These are phyloP conservation scores for Petasospora rhodanensis DNA, from an alignment of 1,139 yeast species.

Conservation along the genomic window DNA sequence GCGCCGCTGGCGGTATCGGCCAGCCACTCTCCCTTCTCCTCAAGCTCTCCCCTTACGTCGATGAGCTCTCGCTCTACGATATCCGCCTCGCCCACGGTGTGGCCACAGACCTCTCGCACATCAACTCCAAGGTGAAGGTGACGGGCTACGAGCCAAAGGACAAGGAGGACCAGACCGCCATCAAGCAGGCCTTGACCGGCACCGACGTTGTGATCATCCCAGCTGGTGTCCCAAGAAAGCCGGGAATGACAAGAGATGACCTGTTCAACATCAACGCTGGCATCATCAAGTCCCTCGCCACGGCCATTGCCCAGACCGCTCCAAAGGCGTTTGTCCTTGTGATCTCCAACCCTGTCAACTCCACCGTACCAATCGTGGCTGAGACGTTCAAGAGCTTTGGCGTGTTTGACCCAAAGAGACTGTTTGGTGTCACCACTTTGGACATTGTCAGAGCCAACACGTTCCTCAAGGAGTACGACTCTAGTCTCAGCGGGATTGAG, in stretches of 20 bases:
- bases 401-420: constrained; percentile 52
- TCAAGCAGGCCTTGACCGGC: constrained; percentile 46
- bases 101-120: constrained; percentile 71
- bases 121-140: constrained; percentile 55
- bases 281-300: constrained; percentile 57
- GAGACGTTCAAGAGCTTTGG: constrained; percentile 56
- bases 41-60: constrained; percentile 49
- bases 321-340: constrained; percentile 64
- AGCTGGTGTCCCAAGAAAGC: constrained; percentile 82
- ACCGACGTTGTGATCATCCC: constrained; percentile 64
- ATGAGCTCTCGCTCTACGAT: constrained; percentile 59
- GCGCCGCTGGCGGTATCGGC: constrained; percentile 82
- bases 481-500: constrained; percentile 11
- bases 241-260: constrained; percentile 79
- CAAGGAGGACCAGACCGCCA: constrained; percentile 44
- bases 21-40: constrained; percentile 67
- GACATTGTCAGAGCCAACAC: constrained; percentile 70
- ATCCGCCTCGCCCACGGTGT: constrained; percentile 68
- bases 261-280: constrained; percentile 70
- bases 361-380: constrained; percentile 73
- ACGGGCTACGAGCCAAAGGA: constrained; percentile 51
- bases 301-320: constrained; percentile 50
- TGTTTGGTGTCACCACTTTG: constrained; percentile 71
- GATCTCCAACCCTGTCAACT: constrained; percentile 72
- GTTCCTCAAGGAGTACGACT: constrained; percentile 40